Conservation (phyloP, 106 monocot species). For the Dendrobium huoshanense region DNA sequence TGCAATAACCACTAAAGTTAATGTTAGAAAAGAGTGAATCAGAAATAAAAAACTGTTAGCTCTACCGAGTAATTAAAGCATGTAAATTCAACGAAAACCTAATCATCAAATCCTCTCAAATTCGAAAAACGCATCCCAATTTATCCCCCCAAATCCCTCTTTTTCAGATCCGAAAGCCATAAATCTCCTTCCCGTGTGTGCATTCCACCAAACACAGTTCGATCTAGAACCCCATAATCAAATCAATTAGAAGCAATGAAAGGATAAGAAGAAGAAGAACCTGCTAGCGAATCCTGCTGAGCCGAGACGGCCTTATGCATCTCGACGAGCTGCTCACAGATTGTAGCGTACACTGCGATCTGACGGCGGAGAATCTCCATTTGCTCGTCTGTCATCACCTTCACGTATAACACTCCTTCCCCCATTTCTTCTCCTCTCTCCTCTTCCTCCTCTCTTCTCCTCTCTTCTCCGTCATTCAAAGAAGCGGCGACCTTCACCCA, state of each 20-base stretch:
- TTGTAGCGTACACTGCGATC: constrained; percentile 62
- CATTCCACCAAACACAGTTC: background rate
- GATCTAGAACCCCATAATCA: background rate
- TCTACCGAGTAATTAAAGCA: no score
- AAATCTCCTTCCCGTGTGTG: background rate
- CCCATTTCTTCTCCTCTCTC: constrained; percentile 12
- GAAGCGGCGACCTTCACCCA: constrained; percentile 6
- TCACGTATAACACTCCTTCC: constrained; percentile 26
- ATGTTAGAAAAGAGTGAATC: background rate
- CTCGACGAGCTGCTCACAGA: constrained; percentile 67
- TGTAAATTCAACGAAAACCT: background rate
- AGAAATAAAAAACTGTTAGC: background rate
- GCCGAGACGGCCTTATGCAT: constrained; percentile 35
- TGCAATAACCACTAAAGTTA: no score
- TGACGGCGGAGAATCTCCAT: constrained; percentile 60
- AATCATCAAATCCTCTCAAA: background rate
- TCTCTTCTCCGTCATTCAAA: background rate
- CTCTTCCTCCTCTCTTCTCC: background rate
- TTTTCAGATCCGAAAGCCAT: background rate
- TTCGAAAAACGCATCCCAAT: background rate
- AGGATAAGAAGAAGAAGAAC: background rate
- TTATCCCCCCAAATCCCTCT: background rate
- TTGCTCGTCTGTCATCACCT: constrained; percentile 72
- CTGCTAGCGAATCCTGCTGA: constrained; percentile 13
- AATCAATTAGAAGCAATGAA: background rate